Evolutionary conservation across 2,329 filamentous ascomycete species (phyloP).

Genomic region (Pyrenophora tritici-repentis): DNA sequence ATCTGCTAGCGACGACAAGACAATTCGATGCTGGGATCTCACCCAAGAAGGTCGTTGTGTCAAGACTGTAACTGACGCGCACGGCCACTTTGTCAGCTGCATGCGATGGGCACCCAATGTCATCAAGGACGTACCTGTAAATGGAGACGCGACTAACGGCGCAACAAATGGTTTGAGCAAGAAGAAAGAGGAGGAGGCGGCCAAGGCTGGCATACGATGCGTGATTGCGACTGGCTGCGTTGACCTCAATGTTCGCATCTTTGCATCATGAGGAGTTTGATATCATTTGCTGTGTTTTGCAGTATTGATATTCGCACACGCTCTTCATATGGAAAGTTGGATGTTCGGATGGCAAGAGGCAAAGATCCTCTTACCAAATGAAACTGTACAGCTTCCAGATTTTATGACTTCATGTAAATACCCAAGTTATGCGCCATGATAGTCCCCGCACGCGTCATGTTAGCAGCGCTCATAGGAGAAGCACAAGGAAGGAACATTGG

Average conservation of each 20-base stretch:
- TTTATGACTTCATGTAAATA: constrained; percentile 33
- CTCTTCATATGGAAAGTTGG: constrained; percentile 11
- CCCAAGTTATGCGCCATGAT: constrained; percentile 19
- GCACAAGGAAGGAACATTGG: constrained; percentile 4
- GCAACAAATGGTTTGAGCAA: constrained; percentile 51
- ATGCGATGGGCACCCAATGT: constrained; percentile 84
- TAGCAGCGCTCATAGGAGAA: constrained; percentile 7
- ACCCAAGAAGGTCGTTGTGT: constrained; percentile 89
- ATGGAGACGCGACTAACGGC: constrained; percentile 51
- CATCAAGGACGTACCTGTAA: constrained; percentile 61
- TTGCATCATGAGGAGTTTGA: constrained; percentile 59
- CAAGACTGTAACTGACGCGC: constrained; percentile 75
- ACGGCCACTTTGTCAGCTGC: constrained; percentile 84
- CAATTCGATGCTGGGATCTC: constrained; percentile 91
- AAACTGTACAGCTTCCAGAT: constrained; percentile 8
- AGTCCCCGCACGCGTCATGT: constrained; percentile 8
- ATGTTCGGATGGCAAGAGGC: constrained; percentile 9
- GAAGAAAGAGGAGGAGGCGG: constrained; percentile 59
- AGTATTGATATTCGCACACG: constrained; percentile 7
- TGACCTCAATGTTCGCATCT: constrained; percentile 78
- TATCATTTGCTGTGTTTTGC: constrained; percentile 1
- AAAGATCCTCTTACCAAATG: background rate
- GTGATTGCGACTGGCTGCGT: constrained; percentile 88
- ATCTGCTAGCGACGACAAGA: constrained; percentile 87
- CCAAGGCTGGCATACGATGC: constrained; percentile 72